These are phyloP conservation scores for Leccinum disarticulatum DNA, from an alignment of 768 basidiomycete genomes.

Conservation along the genomic window DNA sequence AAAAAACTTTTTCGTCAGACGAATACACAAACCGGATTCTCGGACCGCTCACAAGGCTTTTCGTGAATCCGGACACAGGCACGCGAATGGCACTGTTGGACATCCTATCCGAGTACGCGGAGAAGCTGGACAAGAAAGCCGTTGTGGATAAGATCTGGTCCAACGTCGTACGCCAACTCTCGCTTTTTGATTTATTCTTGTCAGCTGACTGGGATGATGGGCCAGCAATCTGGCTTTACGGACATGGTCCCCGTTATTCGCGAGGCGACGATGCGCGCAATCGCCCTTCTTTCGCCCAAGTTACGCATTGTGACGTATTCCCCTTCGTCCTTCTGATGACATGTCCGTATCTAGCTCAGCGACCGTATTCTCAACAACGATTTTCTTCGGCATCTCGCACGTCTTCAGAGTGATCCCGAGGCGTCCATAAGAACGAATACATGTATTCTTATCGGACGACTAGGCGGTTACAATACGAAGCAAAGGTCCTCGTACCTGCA, in stretches of 20 bases:
- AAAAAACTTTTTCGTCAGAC: constrained; percentile 58
- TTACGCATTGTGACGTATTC: constrained; percentile 36
- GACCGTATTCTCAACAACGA: constrained; percentile 97
- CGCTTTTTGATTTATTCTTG: too few relatives aligned
- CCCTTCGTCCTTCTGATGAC: constrained; percentile 2
- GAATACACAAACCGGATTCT: constrained; percentile 72
- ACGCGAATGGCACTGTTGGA: constrained; percentile 94
- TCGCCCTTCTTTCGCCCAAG: constrained; percentile 82
- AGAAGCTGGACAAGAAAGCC: constrained; percentile 81
- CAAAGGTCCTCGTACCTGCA: constrained; percentile 94
- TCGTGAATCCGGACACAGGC: constrained; percentile 86
- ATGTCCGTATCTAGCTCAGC: constrained; percentile 53
- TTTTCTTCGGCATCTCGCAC: constrained; percentile 86
- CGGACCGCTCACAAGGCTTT: constrained; percentile 80
- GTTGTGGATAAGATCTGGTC: constrained; percentile 93
- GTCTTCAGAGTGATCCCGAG: constrained; percentile 90
- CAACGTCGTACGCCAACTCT: constrained; percentile 56
- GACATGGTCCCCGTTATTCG: constrained; percentile 94
- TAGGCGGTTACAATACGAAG: constrained; percentile 88
- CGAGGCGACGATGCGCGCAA: constrained; percentile 89
- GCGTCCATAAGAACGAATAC: constrained; percentile 97
- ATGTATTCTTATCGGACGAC: constrained; percentile 89
- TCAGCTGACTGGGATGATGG: not conserved
- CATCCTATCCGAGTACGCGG: constrained; percentile 77
- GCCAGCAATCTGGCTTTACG: constrained; percentile 90